A percentile compares a stretch with the other conserved stretches of the same genome.
phyloP scores from a whole-genome alignment of 306 rosid species.

The Glycyrrhiza uralensis region DNA sequence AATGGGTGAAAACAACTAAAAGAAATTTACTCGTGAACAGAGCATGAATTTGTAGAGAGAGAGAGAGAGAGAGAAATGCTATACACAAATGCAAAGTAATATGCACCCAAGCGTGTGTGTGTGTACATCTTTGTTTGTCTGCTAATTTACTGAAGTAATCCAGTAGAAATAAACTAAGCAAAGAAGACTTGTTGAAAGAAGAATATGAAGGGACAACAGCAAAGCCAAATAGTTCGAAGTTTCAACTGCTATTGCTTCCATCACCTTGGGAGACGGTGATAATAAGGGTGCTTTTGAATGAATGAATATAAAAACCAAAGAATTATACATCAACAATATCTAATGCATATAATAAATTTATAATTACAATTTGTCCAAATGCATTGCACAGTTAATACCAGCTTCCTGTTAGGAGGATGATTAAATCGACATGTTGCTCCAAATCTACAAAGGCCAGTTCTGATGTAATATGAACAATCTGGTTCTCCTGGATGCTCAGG shows the following conservation, averaged over 20 bases:
- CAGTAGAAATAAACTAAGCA: slow-evolving; percentile 15
- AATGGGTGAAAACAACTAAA: background rate
- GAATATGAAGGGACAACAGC: background rate
- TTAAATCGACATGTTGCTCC: slow-evolving; percentile 95
- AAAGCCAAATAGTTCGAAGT: background rate
- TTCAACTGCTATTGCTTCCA: slow-evolving; percentile 14
- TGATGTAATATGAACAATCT: slow-evolving; percentile 92
- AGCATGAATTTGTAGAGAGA: background rate
- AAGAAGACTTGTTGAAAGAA: background rate
- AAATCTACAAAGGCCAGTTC: slow-evolving; percentile 96
- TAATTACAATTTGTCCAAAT: slow-evolving; percentile 10
- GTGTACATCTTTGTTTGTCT: background rate
- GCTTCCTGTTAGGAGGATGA: slow-evolving; percentile 93
- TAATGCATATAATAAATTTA: background rate
- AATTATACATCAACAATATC: background rate
- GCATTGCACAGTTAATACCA: slow-evolving; percentile 57
- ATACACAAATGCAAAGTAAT: background rate
- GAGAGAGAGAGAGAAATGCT: no score
- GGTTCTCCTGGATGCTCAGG: slow-evolving; percentile 95
- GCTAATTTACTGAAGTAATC: background rate
- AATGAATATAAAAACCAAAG: background rate
- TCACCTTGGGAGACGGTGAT: background rate
- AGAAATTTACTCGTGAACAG: background rate
- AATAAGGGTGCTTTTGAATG: background rate
- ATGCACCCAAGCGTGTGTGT: background rate